Percentiles rank a stretch among this genome's conserved stretches.
Conservation (phyloP, 108 stramenopile genomes). For the Nitzschia sp. region DNA sequence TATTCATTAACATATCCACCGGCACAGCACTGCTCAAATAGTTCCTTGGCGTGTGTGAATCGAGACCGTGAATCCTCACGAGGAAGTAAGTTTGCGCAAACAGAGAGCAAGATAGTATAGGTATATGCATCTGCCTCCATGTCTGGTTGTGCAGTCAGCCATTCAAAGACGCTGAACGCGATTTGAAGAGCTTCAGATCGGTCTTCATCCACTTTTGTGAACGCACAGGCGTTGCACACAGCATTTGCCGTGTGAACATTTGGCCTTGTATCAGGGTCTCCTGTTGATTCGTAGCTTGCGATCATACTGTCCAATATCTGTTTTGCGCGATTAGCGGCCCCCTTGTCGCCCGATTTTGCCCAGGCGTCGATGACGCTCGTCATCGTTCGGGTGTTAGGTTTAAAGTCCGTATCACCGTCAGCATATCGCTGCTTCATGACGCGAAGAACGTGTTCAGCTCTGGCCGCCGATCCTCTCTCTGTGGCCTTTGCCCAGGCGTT, state of each 20-base stretch:
- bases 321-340: constrained; percentile 49
- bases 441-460: constrained; percentile 63
- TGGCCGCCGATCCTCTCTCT: constrained; percentile 54
- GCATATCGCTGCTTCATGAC: constrained; percentile 58
- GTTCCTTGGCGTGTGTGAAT: constrained; percentile 60
- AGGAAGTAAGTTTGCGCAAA: constrained; percentile 82
- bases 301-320: constrained; percentile 59
- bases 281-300: constrained; percentile 36
- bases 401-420: constrained; percentile 61
- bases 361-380: constrained; percentile 67
- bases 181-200: constrained; percentile 62
- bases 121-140: constrained; percentile 88
- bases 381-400: constrained; percentile 54
- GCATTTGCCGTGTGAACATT: constrained; percentile 74
- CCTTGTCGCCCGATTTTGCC: constrained; percentile 56
- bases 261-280: constrained; percentile 62
- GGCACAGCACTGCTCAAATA: constrained; percentile 79
- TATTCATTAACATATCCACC: constrained; percentile 86
- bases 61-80: constrained; percentile 56
- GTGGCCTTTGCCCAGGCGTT: constrained; percentile 68
- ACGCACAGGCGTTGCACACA: constrained; percentile 84
- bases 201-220: constrained; percentile 51
- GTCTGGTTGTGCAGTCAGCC: constrained; percentile 63
- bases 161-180: constrained; percentile 86
- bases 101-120: constrained; percentile 86